Conservation (phyloP, 208 protist genomes). For the Trypanosoma congolense region DNA sequence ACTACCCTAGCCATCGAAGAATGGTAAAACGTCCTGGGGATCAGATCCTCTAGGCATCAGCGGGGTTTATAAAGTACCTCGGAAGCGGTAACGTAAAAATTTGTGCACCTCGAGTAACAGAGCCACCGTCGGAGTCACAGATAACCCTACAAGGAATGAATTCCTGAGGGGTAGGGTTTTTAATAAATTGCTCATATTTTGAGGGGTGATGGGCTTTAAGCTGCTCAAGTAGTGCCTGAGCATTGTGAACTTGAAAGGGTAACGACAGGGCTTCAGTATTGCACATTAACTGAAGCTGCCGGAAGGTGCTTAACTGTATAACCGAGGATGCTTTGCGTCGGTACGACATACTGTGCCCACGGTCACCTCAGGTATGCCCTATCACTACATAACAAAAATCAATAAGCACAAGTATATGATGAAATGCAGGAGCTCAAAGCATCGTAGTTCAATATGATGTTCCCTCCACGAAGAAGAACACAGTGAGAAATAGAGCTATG, state of each 20-base stretch:
- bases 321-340: constrained; percentile 49
- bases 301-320: constrained; percentile 33
- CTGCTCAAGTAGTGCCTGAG: constrained; percentile 53
- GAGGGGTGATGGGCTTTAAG: constrained; percentile 40
- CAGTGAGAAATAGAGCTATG: too few species aligned
- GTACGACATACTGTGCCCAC: constrained; percentile 43
- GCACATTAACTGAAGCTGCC: constrained; percentile 58
- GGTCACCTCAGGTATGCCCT: too few species aligned
- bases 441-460: too few species aligned
- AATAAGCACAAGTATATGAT: too few species aligned
- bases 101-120: constrained; percentile 17
- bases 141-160: constrained; percentile 55
- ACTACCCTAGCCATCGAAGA: constrained; percentile 23
- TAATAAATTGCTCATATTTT: constrained; percentile 51
- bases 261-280: constrained; percentile 40
- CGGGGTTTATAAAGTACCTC: constrained; percentile 58
- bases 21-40: constrained; percentile 72
- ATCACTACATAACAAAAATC: too few species aligned
- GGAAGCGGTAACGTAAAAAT: constrained; percentile 62
- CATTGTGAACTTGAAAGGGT: constrained; percentile 84
- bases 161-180: constrained; percentile 43
- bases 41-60: constrained; percentile 41
- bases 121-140: background rate
- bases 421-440: too few species aligned
- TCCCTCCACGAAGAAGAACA: too few species aligned